phyloP scores from a whole-genome alignment of 2,329 filamentous ascomycete genomes.

The Fragosphaeria purpurea region DNA sequence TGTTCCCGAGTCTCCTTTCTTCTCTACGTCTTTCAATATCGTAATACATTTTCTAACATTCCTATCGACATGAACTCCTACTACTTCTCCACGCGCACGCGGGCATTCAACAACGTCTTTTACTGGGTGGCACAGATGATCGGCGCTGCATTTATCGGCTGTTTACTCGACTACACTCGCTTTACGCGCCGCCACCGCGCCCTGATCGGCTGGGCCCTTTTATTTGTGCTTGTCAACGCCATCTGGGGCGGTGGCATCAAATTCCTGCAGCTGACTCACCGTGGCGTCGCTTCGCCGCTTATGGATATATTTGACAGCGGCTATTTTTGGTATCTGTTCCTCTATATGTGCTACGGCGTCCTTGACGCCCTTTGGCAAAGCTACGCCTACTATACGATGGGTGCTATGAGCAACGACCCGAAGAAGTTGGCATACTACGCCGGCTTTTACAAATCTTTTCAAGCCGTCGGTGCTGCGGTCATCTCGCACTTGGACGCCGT shows the following conservation, averaged over 20 bases:
- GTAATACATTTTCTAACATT: not conserved
- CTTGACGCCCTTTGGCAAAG: constrained; percentile 22
- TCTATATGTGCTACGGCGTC: constrained; percentile 11
- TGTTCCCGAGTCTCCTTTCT: not conserved
- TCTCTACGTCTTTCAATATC: not conserved
- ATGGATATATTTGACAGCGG: constrained; percentile 21
- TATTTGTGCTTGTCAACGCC: constrained; percentile 8
- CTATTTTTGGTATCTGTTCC: constrained; percentile 5
- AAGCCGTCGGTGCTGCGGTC: constrained; percentile 6
- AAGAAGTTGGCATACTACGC: constrained; percentile 8
- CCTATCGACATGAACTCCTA: constrained; percentile 3
- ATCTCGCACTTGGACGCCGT: constrained; percentile 5
- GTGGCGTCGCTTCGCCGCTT: not conserved
- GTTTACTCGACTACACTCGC: constrained; percentile 5
- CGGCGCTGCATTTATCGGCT: constrained; percentile 2
- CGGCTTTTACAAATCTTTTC: constrained; percentile 13
- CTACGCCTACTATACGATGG: constrained; percentile 23
- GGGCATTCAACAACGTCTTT: constrained; percentile 8
- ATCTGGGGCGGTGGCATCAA: constrained; percentile 9
- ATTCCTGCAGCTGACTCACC: not conserved
- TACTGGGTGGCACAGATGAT: constrained; percentile 9
- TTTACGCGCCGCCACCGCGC: constrained; percentile 1
- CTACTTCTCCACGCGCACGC: constrained; percentile 3
- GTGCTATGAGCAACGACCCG: constrained; percentile 10
- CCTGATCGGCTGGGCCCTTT: constrained; percentile 4